These are phyloP conservation scores for Aspergillus quadrilineatus DNA, from an alignment of 2,329 filamentous ascomycete genomes.

Conservation along the genomic window DNA sequence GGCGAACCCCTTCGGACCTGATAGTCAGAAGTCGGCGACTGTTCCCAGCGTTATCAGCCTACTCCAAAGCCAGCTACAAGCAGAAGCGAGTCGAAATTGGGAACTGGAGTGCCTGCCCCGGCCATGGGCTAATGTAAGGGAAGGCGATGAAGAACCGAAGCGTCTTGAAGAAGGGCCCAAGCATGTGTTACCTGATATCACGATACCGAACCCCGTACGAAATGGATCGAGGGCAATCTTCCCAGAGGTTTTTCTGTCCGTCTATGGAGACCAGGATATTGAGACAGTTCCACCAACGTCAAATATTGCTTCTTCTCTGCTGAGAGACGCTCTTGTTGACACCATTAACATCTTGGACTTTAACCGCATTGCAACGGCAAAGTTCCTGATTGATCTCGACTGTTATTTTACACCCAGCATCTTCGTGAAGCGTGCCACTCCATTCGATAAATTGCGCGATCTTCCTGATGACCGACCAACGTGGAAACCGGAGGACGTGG, in stretches of 20 bases:
- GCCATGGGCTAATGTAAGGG: constrained; percentile 47
- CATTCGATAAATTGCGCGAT: constrained; percentile 82
- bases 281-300: constrained; percentile 80
- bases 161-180: constrained; percentile 62
- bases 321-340: constrained; percentile 83
- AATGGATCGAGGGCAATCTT: constrained; percentile 76
- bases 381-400: constrained; percentile 89
- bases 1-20: constrained; percentile 75
- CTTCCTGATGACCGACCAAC: constrained; percentile 64
- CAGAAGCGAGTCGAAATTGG: constrained; percentile 74
- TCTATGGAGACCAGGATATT: constrained; percentile 82
- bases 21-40: constrained; percentile 61
- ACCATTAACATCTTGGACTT: constrained; percentile 93
- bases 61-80: constrained; percentile 80
- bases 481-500: constrained; percentile 97
- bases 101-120: constrained; percentile 64
- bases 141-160: constrained; percentile 53
- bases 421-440: constrained; percentile 89
- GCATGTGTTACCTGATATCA: constrained; percentile 74
- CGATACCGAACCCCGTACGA: constrained; percentile 71
- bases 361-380: constrained; percentile 83
- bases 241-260: constrained; percentile 90
- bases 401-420: constrained; percentile 88
- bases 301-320: constrained; percentile 74
- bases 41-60: constrained; percentile 74